phyloP scores from a whole-genome alignment of 345 rosid genomes.

The Litchi chinensis region DNA sequence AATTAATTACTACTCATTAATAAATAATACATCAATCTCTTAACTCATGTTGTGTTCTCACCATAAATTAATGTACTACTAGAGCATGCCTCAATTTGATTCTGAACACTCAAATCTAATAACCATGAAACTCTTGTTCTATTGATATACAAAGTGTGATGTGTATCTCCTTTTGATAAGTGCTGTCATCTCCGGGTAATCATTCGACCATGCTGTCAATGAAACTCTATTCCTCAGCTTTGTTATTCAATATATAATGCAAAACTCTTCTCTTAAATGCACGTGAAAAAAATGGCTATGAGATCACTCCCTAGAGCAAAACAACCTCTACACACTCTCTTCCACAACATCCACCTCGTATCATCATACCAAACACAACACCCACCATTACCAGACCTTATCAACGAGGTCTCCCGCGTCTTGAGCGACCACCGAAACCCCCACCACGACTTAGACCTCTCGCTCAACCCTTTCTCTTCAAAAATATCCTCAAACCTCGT shows the following conservation, averaged over 20 bases:
- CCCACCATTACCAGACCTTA: constrained; percentile 44
- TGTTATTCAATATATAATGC: background rate
- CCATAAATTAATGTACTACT: no score
- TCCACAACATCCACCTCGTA: constrained; percentile 27
- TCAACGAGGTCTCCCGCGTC: constrained; percentile 71
- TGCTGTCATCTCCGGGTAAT: no score
- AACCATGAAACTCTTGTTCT: background rate
- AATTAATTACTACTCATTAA: no score
- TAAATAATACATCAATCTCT: no score
- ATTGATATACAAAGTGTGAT: no score
- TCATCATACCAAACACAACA: constrained; percentile 18
- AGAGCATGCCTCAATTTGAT: no score
- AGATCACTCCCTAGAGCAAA: constrained; percentile 24
- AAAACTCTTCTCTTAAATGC: no score
- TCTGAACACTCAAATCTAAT: no score
- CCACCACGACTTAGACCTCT: constrained; percentile 68
- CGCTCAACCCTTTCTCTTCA: constrained; percentile 49
- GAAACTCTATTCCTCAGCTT: background rate
- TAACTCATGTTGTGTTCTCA: no score
- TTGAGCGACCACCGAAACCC: constrained; percentile 79
- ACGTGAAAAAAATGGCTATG: constrained; percentile 35
- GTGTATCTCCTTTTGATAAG: no score
- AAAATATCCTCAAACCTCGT: constrained; percentile 57
- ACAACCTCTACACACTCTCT: constrained; percentile 2
- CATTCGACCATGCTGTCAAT: no score